Base-by-base conservation (phyloP, 495 filamentous ascomycete genomes). In the Xylaria grammica region DNA sequence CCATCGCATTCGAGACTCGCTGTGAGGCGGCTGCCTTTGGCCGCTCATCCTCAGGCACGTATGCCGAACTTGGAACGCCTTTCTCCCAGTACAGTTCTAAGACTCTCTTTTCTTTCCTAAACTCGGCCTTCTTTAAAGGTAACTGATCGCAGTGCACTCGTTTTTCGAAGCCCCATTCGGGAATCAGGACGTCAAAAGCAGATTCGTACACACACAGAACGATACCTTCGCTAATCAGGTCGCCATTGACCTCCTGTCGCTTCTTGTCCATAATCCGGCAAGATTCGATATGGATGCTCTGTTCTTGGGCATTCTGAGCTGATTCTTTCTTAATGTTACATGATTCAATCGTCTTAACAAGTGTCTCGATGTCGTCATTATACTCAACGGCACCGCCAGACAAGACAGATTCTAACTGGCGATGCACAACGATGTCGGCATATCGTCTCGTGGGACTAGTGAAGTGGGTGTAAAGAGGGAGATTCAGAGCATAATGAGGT, bases 241-340 rank as follows among this genome's bases (percentile, higher is more conserved):
- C 96, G 56, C 92, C 92, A 51, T 92, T 92, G 69, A 90, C 84
- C 67, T 96, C 90, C 67, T 90, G 87, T 60, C 90, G 87, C 73
- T 89, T 90, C 77, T 90, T 91, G 73, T 97, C 93, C 90, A 99
- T 97, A 52, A 86, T 88, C 62, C 95, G 89, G 84, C 95, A 99
- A 2, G 93, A 91, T 72, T 98, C 96, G 69, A 99, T 98, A 77
- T 99, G 95, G 66, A 99, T 92, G 74, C 95, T 98, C 79, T 99
- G 95, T 75, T 99, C 95, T 72, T 98, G 95, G 10, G 95, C 95
- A 70, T 91, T 94, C 78, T 96, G 94, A 0, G 96, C 94, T 4
- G 95, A 98, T 71, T 99, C 95, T 76, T 99, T 99, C 87, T 98
- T 99, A 71, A 90, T 97, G 78, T 98, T 99, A 84, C 93, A 97